Conservation (phyloP, 257 asterid species). For the Jaltomata sinuosa region DNA sequence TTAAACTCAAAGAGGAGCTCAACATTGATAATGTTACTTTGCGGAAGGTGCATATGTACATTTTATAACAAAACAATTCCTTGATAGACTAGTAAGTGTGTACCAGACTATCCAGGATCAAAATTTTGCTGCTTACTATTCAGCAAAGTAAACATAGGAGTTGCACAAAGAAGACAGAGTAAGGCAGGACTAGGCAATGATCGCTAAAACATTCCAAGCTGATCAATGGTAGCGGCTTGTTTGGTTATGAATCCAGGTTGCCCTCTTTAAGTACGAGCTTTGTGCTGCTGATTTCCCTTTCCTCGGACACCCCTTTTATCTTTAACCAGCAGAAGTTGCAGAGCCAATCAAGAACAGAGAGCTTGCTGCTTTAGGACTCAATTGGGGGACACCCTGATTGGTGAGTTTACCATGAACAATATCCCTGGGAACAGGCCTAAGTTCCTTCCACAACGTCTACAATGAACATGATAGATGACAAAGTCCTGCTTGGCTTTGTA, state of each 20-base stretch:
- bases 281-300: neutral
- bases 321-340: neutral
- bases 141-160: too few relatives aligned
- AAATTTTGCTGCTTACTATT: too few relatives aligned
- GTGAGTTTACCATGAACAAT: neutral
- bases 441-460: neutral
- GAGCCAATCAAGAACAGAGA: neutral
- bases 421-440: neutral
- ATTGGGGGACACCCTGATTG: neutral
- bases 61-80: neutral
- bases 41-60: too few relatives aligned
- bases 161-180: neutral
- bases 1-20: neutral
- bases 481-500: neutral
- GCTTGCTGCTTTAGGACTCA: neutral
- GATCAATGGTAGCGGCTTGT: neutral
- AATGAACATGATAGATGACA: neutral
- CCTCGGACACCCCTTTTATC: neutral
- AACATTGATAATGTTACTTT: too few relatives aligned
- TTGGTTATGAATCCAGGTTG: neutral
- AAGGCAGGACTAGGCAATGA: neutral
- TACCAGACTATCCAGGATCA: too few relatives aligned
- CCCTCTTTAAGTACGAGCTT: neutral
- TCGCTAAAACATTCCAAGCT: neutral
- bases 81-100: neutral